Evolutionary conservation across 805 yeast genomes (phyloP), one percentile per base, ranked within the genome.

Genomic region (Candida arabinofermentans): DNA sequence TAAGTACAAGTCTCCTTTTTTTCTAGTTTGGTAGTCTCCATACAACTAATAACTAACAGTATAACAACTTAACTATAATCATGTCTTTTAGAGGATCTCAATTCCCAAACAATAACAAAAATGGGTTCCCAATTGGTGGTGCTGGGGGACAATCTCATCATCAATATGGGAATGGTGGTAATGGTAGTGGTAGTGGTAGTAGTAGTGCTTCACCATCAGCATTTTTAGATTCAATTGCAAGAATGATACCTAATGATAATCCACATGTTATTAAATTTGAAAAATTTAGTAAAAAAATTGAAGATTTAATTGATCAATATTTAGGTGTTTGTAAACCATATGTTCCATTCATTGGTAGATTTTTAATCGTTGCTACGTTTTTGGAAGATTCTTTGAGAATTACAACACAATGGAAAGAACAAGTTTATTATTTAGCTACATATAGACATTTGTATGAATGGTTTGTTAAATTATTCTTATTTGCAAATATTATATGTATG

Each of bases 321-420:
- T 54, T 65, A 40, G 61, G 72, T 50, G 69, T 77, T 39, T 58
- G 82, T 34, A 81, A 74, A 59, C 91, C 91, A 0, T 82, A 79
- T 55, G 82, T 90, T 37, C 97, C 98, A 8, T 80, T 81, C 18
- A 77, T 91, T 54, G 98, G 96, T 29, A 75, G 98, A 44, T 79
- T 86, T 46, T 77, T 90, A 50, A 90, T 91, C 47, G 96, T 91
- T 42, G 95, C 96, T 37, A 93, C 98, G 0, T 91, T 90, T 61
- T 77, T 80, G 51, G 98, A 91, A 66, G 98, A 93, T 59, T 77
- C 96, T 3, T 61, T 83, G 40, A 77, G 99, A 63, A 86, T 91
- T 55, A 53, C 81, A 40, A 68, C 88, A 5, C 97, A 90, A 67
- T 91, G 97, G 97, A 64, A 74, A 27, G 96, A 87, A 56, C 99